Base-by-base conservation (phyloP, 2,329 filamentous ascomycete genomes). In the Mollisiaceae sp. region DNA sequence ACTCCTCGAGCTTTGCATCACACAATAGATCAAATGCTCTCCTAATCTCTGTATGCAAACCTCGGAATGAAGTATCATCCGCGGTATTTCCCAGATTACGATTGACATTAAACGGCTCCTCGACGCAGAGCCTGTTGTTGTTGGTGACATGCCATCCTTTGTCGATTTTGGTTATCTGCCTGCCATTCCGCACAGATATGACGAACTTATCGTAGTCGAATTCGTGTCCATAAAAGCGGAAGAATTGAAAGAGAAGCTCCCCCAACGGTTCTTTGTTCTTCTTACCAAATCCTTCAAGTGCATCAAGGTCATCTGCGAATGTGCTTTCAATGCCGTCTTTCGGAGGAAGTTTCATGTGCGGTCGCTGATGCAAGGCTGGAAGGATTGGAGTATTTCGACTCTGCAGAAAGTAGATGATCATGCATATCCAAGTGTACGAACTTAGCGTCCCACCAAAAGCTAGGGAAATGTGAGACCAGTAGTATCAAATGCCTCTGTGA, bases 351-450 rank as follows among this genome's bases (percentile, higher is more conserved):
- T 87, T 87, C 70, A 89, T 82, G 71, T 89, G 85, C 4, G 86
- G 83, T 24, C 87, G 84, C 74, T 93, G 89, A 76, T 98, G 95
- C 39, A 99, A 83, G 18, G 91, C 88, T 4, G 95, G 95, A 24
- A 99, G 80, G 62, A 99, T 87, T 0, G 94, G 91, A 18, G 93
- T 91, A 66, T 90, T 85, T 73, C 93, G 89, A 60, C 93, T 91
- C 79, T 99, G 95, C 32, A 99, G 85, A 75, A 98, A 99, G 72
- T 93, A 96, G 76, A 99, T 91, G 71, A 98, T 97, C 84, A 99
- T 88, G 79, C 95, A 99, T 76, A 98, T 98, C 95, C 95, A 99
- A 24, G 95, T 97, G 77, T 99, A 99, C 20, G 95, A 99, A 78
- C 94, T 98, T 66, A 99, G 84, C 8, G 95, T 99, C 64, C 93